Evolutionary conservation across 2,329 filamentous ascomycete species (phyloP), one percentile per base, ranked within the genome.

Genomic region (Monilinia aucupariae): DNA sequence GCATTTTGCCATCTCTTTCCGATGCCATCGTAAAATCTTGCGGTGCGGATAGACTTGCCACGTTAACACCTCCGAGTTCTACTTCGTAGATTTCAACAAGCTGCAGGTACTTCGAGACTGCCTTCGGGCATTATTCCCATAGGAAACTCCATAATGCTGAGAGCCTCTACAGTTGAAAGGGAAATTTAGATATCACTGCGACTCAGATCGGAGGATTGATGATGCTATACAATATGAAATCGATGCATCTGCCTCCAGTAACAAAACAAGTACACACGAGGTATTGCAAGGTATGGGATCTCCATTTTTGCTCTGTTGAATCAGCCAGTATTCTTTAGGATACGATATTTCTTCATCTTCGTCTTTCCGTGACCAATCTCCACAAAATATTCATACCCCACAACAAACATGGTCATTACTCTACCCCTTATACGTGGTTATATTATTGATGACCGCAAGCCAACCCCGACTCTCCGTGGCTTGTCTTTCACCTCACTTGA

Each of bases 211-310:
- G 5, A 15, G 39, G 3, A 41, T 41, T 41, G 39, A 20, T 41
- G 39, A 17, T 43, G n/a, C n/a, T n/a, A n/a, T n/a, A n/a, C n/a
- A n/a, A n/a, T n/a, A n/a, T n/a, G n/a, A n/a, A n/a, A n/a, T n/a
- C n/a, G n/a, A n/a, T 25, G 53, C 66, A 15, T 61, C 64, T 75
- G 45, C 76, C 75, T 67, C 72, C 3, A 76, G 76, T 0, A 75
- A 74, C 0, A 71, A 69, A 22, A 71, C 72, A 68, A 32, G 66
- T 66, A 69, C 7, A 64, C 68, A 6, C 71, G 72, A 7, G n/a
- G 37, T 66, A 48, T 30, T 65, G 27, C 6, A 58, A 50, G 59
- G 59, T 51, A 51, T 27, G 3, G 1, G 8, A 30, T 30, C 25
- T 27, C 10, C 48, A 51, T 2, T 7, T 6, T 12, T 30, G 48